A percentile compares a stretch with the other conserved stretches of the same genome.
Conservation (phyloP, 1,284 basidiomycete species). For the Acaromyces ingoldii region DNA sequence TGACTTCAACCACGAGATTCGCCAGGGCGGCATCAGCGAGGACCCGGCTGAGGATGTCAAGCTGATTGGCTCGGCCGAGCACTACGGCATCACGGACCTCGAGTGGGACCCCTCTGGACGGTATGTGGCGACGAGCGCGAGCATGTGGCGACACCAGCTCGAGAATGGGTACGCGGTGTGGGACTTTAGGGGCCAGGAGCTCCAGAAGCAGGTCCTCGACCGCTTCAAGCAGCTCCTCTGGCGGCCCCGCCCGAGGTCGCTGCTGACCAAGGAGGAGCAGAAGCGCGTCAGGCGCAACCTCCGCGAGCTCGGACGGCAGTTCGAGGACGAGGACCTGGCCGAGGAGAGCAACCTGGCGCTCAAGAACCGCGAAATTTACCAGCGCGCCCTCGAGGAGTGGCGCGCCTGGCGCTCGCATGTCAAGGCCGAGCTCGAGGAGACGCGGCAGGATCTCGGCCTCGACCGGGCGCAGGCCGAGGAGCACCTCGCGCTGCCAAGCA, state of each 20-base stretch:
- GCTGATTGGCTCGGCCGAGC: conserved; percentile 76
- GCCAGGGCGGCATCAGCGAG: conserved; percentile 60
- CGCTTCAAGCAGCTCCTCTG: conserved; percentile 99
- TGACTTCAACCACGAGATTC: conserved; percentile 72
- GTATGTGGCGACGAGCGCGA: conserved; percentile 87
- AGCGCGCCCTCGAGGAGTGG: conserved; percentile 94
- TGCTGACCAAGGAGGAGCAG: conserved; percentile 84
- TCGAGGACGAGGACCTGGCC: conserved; percentile 94
- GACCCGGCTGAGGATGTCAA: conserved; percentile 72
- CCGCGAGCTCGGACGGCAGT: conserved; percentile 81
- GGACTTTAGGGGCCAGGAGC: conserved; percentile 94
- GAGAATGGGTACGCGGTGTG: conserved; percentile 95
- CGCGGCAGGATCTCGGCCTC: conserved; percentile 28
- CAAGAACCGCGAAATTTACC: conserved; percentile 83
- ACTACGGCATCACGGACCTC: conserved; percentile 95
- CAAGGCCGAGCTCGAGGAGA: conserved; percentile 33
- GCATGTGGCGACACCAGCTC: conserved; percentile 90
- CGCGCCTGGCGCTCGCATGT: conserved; percentile 71
- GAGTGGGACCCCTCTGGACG: conserved; percentile 98
- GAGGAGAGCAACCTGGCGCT: conserved; percentile 91
- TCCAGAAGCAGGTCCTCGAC: conserved; percentile 81
- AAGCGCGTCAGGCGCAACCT: conserved; percentile 82
- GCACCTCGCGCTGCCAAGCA: conserved; percentile 23
- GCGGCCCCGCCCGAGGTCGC: conserved; percentile 84
- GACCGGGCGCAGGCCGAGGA: conserved; percentile 20